phyloP scores from a whole-genome alignment of 2,329 filamentous ascomycete genomes.

The Pseudonectria buxi region DNA sequence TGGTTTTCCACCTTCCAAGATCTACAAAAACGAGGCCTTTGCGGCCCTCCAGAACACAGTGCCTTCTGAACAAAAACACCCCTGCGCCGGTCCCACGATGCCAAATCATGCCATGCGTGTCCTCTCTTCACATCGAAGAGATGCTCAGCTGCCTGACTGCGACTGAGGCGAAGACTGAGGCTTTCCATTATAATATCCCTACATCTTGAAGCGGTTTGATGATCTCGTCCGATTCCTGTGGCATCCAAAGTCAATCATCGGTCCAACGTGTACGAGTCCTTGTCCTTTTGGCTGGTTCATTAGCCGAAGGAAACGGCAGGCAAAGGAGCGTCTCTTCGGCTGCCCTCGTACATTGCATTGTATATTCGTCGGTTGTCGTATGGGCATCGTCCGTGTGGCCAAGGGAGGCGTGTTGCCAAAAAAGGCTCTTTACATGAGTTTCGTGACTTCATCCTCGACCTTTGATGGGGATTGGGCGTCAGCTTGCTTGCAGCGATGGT shows the following conservation, averaged over 20 bases:
- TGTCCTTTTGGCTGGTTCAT: neutral
- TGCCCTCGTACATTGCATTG: conserved; percentile 5
- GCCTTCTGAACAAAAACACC: conserved; percentile 15
- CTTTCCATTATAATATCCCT: conserved; percentile 25
- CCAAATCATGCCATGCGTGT: conserved; percentile 18
- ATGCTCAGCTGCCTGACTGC: conserved; percentile 22
- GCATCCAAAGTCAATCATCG: conserved; percentile 23
- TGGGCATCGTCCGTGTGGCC: conserved; percentile 12
- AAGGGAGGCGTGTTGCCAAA: conserved; percentile 8
- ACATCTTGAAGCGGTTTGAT: conserved; percentile 21
- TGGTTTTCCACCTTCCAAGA: conserved; percentile 41
- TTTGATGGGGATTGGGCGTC: conserved; percentile 35
- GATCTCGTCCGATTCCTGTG: conserved; percentile 22
- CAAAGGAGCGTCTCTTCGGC: conserved; percentile 4
- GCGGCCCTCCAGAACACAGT: conserved; percentile 23
- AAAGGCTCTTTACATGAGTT: conserved; percentile 63
- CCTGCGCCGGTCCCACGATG: conserved; percentile 20
- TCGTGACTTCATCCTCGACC: conserved; percentile 86
- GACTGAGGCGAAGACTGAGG: no score
- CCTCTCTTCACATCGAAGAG: conserved; percentile 29
- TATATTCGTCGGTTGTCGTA: conserved; percentile 11
- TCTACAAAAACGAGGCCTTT: conserved; percentile 31
- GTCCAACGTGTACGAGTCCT: conserved; percentile 5
- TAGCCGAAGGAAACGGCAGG: neutral
- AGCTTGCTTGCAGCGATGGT: conserved; percentile 20